These are phyloP conservation scores for Leccinum boreale DNA, from an alignment of 768 basidiomycete species.

Conservation along the genomic window DNA sequence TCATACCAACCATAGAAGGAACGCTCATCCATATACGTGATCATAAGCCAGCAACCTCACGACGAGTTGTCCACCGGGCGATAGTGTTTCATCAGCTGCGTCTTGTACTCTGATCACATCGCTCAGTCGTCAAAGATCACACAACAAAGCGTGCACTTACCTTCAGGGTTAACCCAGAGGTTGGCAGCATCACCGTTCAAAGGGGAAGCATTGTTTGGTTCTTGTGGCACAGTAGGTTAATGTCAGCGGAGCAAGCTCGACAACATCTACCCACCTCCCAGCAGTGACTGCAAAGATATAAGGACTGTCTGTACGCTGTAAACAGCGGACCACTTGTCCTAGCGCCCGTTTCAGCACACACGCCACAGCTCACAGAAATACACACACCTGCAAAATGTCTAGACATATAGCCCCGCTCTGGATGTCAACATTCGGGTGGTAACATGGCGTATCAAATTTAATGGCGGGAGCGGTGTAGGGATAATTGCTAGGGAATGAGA, in stretches of 20 bases:
- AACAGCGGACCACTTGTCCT: constrained; percentile 94
- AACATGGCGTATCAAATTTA: constrained; percentile 87
- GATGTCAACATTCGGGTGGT: constrained; percentile 88
- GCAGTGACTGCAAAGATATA: constrained; percentile 79
- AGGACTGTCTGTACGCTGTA: constrained; percentile 91
- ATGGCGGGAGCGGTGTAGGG: constrained; percentile 84
- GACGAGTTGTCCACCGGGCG: constrained; percentile 46
- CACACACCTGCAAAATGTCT: constrained; percentile 77
- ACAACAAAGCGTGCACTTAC: constrained; percentile 33
- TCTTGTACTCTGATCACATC: constrained; percentile 58
- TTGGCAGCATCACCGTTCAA: constrained; percentile 83
- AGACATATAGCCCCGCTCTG: constrained; percentile 74
- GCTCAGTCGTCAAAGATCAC: neutral
- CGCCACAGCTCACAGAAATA: neutral
- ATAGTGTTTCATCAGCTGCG: constrained; percentile 69
- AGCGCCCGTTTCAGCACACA: constrained; percentile 7
- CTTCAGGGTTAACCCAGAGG: constrained; percentile 72
- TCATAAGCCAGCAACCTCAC: constrained; percentile 16
- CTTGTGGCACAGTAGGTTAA: constrained; percentile 35
- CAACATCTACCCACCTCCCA: constrained; percentile 63
- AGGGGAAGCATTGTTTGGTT: constrained; percentile 92
- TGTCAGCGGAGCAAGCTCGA: neutral
- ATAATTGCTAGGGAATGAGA: constrained; percentile 84
- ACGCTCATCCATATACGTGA: neutral
- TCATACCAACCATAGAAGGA: constrained; percentile 1